Evolutionary conservation across 1,284 basidiomycete genomes (phyloP).

Genomic region (Hemileia vastatrix): DNA sequence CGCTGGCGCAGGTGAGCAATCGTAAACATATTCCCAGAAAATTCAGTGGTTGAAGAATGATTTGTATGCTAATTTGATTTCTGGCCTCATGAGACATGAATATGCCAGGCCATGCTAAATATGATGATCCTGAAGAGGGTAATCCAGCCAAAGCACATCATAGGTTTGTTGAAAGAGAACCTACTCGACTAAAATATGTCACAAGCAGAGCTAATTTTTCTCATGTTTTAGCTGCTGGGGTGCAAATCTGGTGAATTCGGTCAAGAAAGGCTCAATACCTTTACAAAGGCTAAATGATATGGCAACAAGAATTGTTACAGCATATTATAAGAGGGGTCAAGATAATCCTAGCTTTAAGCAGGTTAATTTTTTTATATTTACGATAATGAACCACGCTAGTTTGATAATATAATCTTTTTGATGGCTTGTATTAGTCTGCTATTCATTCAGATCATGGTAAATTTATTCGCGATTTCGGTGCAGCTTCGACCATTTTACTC

Average conservation of each 20-base stretch:
- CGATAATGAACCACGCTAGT: no score
- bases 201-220: no score
- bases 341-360: constrained; percentile 8
- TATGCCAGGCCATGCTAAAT: constrained; percentile 17
- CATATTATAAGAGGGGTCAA: constrained; percentile 23
- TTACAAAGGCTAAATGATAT: constrained; percentile 17
- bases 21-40: no score
- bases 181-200: no score
- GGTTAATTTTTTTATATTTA: no score
- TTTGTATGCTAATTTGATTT: no score
- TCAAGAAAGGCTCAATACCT: constrained; percentile 18
- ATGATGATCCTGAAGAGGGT: constrained; percentile 10
- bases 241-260: constrained; percentile 9
- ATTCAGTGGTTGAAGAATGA: no score
- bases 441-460: constrained; percentile 27
- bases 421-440: no score
- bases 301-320: constrained; percentile 16
- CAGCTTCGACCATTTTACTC: constrained; percentile 30
- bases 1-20: constrained; percentile 10
- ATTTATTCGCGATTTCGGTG: constrained; percentile 30
- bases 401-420: no score
- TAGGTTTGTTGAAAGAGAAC: no score
- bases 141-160: constrained; percentile 16
- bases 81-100: no score
- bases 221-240: no score